phyloP scores from a whole-genome alignment of 768 basidiomycete genomes.

The Crepidotus variabilis region DNA sequence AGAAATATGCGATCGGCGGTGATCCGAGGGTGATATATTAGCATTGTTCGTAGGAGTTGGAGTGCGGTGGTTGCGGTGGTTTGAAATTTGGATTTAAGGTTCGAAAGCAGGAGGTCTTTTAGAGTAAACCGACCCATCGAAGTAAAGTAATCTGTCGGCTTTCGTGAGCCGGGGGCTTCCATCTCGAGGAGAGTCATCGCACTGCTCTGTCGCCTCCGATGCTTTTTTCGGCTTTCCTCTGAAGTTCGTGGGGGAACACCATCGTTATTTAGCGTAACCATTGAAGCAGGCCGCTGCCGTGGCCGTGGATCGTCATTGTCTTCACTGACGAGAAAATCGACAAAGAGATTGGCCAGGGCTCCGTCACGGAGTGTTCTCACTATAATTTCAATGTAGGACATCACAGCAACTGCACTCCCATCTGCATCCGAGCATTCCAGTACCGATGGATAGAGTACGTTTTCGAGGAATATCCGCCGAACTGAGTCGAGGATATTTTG shows the following conservation, averaged over 20 bases:
- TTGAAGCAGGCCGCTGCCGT: conserved; percentile 39
- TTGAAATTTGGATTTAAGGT: conserved; percentile 65
- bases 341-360: conserved; percentile 63
- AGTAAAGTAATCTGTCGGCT: conserved; percentile 79
- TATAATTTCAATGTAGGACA: conserved; percentile 93
- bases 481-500: conserved; percentile 82
- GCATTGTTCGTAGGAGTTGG: conserved; percentile 74
- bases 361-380: conserved; percentile 69
- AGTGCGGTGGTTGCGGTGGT: conserved; percentile 72
- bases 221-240: conserved; percentile 40
- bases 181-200: conserved; percentile 90
- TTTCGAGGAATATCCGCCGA: conserved; percentile 84
- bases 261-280: conserved; percentile 39
- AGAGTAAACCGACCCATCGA: conserved; percentile 87
- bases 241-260: conserved; percentile 25
- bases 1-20: conserved; percentile 67
- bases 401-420: conserved; percentile 94
- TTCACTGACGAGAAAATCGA: conserved; percentile 81
- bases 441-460: conserved; percentile 89
- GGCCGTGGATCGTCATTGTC: conserved; percentile 65
- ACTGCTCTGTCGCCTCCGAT: conserved; percentile 72
- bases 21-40: conserved; percentile 63
- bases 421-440: conserved; percentile 90
- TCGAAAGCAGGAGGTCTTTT: conserved; percentile 82
- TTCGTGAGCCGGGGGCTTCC: conserved; percentile 70